Conservation (phyloP, 2,329 filamentous ascomycete species). For the Exophiala sp. region DNA sequence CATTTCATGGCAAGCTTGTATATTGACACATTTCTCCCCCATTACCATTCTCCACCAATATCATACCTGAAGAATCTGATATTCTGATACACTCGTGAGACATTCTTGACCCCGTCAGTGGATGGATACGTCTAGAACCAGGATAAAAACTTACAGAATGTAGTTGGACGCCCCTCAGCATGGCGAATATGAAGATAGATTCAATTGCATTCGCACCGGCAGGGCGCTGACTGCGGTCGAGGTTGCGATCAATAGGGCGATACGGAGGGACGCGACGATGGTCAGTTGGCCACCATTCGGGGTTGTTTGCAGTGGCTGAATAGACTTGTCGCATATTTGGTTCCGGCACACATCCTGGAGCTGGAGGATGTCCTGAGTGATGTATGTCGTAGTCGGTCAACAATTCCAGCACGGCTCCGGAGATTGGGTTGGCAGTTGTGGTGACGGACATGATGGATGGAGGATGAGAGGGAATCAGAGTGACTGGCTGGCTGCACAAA, state of each 20-base stretch:
- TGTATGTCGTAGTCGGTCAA: constrained; percentile 20
- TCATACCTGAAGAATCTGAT: constrained; percentile 47
- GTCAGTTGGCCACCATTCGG: constrained; percentile 43
- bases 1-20: no score
- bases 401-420: constrained; percentile 7
- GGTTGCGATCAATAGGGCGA: constrained; percentile 33
- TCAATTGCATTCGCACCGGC: constrained; percentile 6
- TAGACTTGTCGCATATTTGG: constrained; percentile 3
- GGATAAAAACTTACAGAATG: constrained; percentile 28
- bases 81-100: constrained; percentile 43
- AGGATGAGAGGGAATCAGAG: background rate
- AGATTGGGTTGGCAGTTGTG: constrained; percentile 12
- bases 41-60: constrained; percentile 51
- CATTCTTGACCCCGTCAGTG: no score
- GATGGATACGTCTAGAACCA: constrained; percentile 21
- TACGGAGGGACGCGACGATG: constrained; percentile 46
- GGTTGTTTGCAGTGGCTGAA: constrained; percentile 28
- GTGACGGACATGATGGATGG: constrained; percentile 9
- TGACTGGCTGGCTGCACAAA: no score
- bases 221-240: background rate
- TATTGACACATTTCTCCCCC: no score
- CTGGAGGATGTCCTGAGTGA: constrained; percentile 14
- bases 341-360: no score
- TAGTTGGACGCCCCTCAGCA: background rate
- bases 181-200: background rate